phyloP scores from a whole-genome alignment of 192 early-diverging fungal species.

The Backusella parvicylindrica region DNA sequence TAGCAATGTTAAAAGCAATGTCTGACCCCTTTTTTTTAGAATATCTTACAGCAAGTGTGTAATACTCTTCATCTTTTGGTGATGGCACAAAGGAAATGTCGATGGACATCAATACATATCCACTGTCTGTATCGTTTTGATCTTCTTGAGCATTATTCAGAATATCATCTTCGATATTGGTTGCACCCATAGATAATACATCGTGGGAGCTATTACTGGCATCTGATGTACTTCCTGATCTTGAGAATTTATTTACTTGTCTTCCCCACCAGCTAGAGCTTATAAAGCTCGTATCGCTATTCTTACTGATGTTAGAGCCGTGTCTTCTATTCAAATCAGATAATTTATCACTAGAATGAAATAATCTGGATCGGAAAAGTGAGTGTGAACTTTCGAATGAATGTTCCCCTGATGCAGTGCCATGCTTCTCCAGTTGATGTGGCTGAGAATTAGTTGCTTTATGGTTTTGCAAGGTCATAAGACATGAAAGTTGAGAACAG shows the following conservation, averaged over 20 bases:
- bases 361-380: conserved; percentile 7
- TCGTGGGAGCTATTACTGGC: neutral
- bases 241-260: neutral
- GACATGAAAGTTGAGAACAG: conserved; percentile 13
- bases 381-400: neutral
- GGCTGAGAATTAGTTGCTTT: neutral
- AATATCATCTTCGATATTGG: neutral
- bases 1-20: conserved; percentile 22
- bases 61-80: conserved; percentile 1
- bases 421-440: neutral
- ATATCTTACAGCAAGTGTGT: conserved; percentile 9
- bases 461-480: conserved; percentile 24
- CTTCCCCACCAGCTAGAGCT: neutral
- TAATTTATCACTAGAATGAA: conserved; percentile 5
- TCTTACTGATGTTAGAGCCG: neutral
- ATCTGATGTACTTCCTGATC: neutral
- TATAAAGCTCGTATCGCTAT: neutral
- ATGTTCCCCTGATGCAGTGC: neutral
- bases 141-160: neutral
- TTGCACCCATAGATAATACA: conserved; percentile 3
- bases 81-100: conserved; percentile 7
- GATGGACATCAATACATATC: conserved; percentile 15
- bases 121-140: neutral
- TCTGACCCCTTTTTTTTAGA: conserved; percentile 15
- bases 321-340: conserved; percentile 7